Evolutionary conservation across 2,329 filamentous ascomycete species (phyloP).

Genomic region (Pestalotiopsis sp.): DNA sequence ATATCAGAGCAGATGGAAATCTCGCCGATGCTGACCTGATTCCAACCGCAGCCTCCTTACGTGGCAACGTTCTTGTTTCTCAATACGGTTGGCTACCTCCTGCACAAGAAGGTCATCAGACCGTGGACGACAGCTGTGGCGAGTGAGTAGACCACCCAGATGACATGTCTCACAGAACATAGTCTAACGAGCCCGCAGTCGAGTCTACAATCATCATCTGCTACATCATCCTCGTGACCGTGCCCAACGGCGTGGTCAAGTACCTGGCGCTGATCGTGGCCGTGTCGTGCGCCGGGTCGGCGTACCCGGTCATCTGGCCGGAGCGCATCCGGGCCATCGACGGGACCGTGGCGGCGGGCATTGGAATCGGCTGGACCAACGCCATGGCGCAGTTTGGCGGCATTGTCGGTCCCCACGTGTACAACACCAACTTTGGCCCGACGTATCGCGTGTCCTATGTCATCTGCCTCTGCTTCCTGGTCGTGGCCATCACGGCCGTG

Average conservation of each 20-base stretch:
- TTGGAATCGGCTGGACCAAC: conserved; percentile 42
- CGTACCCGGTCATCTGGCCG: conserved; percentile 44
- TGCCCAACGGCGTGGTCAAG: conserved; percentile 32
- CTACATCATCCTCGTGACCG: conserved; percentile 38
- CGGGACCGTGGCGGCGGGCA: conserved; percentile 38
- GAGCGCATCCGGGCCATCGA: conserved; percentile 41
- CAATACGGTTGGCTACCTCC: conserved; percentile 31
- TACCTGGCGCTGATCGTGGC: conserved; percentile 37
- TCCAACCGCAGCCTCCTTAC: conserved; percentile 33
- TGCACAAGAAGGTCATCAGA: conserved; percentile 35
- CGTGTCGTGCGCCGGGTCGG: conserved; percentile 36
- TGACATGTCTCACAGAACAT: neutral
- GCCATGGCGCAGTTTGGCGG: conserved; percentile 42
- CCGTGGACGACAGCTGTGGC: conserved; percentile 38
- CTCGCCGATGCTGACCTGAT: neutral
- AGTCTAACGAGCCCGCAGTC: conserved; percentile 24
- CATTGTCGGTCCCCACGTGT: conserved; percentile 40
- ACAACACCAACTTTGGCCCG: conserved; percentile 39
- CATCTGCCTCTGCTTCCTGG: conserved; percentile 29
- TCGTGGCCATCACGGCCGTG: conserved; percentile 21
- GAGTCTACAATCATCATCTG: conserved; percentile 37
- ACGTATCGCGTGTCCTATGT: conserved; percentile 36
- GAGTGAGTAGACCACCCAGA: conserved; percentile 27
- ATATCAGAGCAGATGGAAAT: neutral
- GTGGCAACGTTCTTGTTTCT: conserved; percentile 37